Evolutionary conservation across 2,329 filamentous ascomycete species (phyloP).

Genomic region (Bimuria novae-zelandiae): DNA sequence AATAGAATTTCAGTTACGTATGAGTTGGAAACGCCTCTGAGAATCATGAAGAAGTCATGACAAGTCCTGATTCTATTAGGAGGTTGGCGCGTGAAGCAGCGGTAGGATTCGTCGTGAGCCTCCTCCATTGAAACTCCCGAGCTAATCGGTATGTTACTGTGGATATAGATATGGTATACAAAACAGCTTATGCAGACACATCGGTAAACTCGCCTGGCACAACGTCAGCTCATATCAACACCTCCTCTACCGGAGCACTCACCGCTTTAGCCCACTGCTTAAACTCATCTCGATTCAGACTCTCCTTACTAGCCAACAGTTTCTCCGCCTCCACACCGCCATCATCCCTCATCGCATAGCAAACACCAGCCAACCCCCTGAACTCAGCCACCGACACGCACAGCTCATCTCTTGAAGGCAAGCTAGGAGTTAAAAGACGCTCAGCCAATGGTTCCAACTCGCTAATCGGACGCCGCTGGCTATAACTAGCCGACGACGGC

Average conservation of each 20-base stretch:
- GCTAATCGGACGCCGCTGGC: neutral
- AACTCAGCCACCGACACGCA: neutral
- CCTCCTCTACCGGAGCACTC: neutral
- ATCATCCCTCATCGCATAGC: slow-evolving; percentile 6
- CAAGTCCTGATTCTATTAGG: too few species aligned
- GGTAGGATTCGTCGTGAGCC: too few species aligned
- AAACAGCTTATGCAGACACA: slow-evolving; percentile 1
- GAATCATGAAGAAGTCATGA: too few species aligned
- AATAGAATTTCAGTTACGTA: too few species aligned
- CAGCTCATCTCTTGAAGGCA: neutral
- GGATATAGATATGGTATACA: neutral
- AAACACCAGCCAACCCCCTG: neutral
- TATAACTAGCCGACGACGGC: neutral
- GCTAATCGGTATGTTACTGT: too few species aligned
- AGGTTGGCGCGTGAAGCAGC: too few species aligned
- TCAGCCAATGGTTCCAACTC: slow-evolving; percentile 1
- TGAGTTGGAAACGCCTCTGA: too few species aligned
- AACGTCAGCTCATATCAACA: neutral
- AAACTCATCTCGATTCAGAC: neutral
- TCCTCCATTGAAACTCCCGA: too few species aligned
- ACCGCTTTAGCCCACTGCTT: slow-evolving; percentile 7
- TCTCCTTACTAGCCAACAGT: slow-evolving; percentile 1
- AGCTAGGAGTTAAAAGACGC: neutral
- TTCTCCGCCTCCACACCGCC: slow-evolving; percentile 2
- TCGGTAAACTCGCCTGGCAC: neutral